phyloP scores from a whole-genome alignment of 192 early-diverging fungal genomes.

The Umbelopsis isabellina region DNA sequence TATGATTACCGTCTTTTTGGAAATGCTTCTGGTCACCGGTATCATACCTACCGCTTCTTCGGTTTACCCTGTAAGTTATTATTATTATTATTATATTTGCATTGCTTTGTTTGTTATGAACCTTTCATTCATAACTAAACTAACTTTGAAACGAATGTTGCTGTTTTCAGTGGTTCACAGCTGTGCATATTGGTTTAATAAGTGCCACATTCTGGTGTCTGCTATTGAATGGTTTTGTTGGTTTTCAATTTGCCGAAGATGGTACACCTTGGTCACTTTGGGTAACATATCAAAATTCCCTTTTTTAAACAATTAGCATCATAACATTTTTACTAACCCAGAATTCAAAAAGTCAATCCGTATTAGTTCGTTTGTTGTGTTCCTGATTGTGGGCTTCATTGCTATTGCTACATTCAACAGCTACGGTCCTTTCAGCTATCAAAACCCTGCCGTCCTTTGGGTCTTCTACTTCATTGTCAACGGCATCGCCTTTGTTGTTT shows the following conservation, averaged over 20 bases:
- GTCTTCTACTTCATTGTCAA: slow-evolving; percentile 89
- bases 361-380: slow-evolving; percentile 79
- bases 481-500: slow-evolving; percentile 79
- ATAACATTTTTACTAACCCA: neutral
- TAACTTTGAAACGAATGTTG: neutral
- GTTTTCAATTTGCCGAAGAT: slow-evolving; percentile 97
- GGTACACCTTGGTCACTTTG: slow-evolving; percentile 93
- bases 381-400: slow-evolving; percentile 76
- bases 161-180: slow-evolving; percentile 75
- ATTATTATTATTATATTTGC: neutral
- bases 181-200: slow-evolving; percentile 78
- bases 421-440: slow-evolving; percentile 61
- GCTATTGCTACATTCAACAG: slow-evolving; percentile 82
- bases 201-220: slow-evolving; percentile 92
- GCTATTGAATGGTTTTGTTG: slow-evolving; percentile 93
- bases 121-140: slow-evolving; percentile 2
- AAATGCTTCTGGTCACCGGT: slow-evolving; percentile 89
- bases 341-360: slow-evolving; percentile 67
- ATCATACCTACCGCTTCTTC: slow-evolving; percentile 86
- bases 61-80: slow-evolving; percentile 64
- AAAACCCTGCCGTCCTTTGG: slow-evolving; percentile 76
- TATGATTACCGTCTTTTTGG: slow-evolving; percentile 80
- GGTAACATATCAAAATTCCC: slow-evolving; percentile 42
- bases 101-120: neutral
- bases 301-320: neutral